Percentiles rank a stretch among this genome's conserved stretches.
These are phyloP conservation scores for Termitomyces eurrhizus DNA, from an alignment of 768 basidiomycete genomes.

Conservation along the genomic window DNA sequence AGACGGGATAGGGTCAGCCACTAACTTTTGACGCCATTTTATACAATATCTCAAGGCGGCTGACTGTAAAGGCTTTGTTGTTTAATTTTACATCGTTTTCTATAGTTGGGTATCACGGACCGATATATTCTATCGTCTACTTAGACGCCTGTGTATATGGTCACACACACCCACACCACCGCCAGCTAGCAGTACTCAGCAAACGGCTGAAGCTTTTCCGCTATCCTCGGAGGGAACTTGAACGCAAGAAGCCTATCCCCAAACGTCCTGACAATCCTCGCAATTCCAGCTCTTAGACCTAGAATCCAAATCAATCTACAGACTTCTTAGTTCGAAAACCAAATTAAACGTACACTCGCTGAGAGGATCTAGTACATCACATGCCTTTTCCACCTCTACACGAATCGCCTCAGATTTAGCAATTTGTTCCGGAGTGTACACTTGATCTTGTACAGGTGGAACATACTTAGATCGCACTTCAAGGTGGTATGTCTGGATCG, in stretches of 20 bases:
- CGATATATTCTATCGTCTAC: conserved; percentile 12
- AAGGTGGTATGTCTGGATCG: conserved; percentile 59
- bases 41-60: background rate
- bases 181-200: conserved; percentile 51
- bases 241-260: conserved; percentile 72
- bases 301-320: conserved; percentile 3
- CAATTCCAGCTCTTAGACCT: conserved; percentile 68
- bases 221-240: conserved; percentile 70
- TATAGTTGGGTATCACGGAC: conserved; percentile 7
- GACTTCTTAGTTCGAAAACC: background rate
- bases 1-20: conserved; percentile 8
- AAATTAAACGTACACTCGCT: conserved; percentile 49
- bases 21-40: background rate
- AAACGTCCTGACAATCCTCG: conserved; percentile 66
- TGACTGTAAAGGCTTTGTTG: conserved; percentile 1
- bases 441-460: conserved; percentile 32
- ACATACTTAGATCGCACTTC: conserved; percentile 44
- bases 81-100: conserved; percentile 2
- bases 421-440: conserved; percentile 30
- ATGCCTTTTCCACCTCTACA: conserved; percentile 51
- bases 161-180: background rate
- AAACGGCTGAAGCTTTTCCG: conserved; percentile 65
- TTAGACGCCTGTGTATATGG: conserved; percentile 7
- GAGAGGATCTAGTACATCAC: conserved; percentile 49
- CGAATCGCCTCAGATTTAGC: conserved; percentile 33